phyloP scores from a whole-genome alignment of 2,329 filamentous ascomycete genomes.

The Ophiostoma tasmaniense region DNA sequence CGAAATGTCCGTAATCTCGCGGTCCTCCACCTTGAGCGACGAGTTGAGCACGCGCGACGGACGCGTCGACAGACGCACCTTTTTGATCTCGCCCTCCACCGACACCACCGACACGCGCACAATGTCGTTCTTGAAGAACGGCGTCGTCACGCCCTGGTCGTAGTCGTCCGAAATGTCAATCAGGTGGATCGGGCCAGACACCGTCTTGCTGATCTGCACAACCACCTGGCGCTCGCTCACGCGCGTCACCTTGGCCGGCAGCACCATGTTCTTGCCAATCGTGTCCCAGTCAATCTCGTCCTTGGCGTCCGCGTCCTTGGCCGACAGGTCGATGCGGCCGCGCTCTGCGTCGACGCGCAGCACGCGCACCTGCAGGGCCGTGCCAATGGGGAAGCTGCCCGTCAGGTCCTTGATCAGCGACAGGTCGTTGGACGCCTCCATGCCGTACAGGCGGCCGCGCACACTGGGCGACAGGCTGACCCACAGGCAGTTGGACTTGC shows the following conservation, averaged over 20 bases:
- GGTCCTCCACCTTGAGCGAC: conserved; percentile 68
- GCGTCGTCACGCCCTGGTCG: conserved; percentile 64
- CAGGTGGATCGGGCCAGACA: conserved; percentile 73
- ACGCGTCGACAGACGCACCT: conserved; percentile 68
- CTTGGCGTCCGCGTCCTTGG: conserved; percentile 50
- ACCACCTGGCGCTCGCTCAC: conserved; percentile 74
- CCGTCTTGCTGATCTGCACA: conserved; percentile 71
- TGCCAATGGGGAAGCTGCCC: conserved; percentile 81
- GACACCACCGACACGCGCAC: conserved; percentile 78
- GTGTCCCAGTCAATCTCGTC: conserved; percentile 58
- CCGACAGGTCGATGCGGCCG: conserved; percentile 76
- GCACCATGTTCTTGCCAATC: conserved; percentile 68
- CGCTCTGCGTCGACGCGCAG: conserved; percentile 63
- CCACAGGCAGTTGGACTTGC: conserved; percentile 73
- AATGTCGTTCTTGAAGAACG: conserved; percentile 75
- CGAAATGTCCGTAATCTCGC: conserved; percentile 62
- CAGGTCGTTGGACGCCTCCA: conserved; percentile 82
- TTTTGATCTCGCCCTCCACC: conserved; percentile 77
- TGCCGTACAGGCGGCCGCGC: conserved; percentile 69
- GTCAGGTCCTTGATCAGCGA: conserved; percentile 67
- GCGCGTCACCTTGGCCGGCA: conserved; percentile 79
- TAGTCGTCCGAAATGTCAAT: conserved; percentile 84
- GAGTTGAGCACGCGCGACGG: conserved; percentile 87
- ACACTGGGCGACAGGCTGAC: conserved; percentile 83
- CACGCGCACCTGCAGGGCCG: conserved; percentile 72